A percentile compares a stretch with the other conserved stretches of the same genome.
Conservation (phyloP, 129 eudicot genomes). For the Artemisia annua region DNA sequence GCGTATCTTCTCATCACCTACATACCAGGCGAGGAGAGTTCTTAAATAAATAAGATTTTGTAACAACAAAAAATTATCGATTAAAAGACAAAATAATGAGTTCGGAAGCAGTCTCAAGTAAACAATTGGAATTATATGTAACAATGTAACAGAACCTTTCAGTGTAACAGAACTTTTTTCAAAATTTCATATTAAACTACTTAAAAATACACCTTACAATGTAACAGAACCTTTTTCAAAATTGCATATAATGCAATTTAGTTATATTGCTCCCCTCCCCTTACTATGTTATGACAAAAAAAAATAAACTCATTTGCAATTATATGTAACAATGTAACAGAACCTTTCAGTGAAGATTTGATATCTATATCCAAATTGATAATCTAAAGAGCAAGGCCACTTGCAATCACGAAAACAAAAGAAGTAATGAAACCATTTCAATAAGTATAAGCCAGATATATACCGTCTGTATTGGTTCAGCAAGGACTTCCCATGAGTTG, state of each 20-base stretch:
- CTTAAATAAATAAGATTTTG: neutral
- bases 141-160: too few relatives aligned
- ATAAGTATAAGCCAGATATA: conserved; percentile 24
- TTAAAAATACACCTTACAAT: too few relatives aligned
- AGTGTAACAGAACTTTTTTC: too few relatives aligned
- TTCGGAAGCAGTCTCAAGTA: neutral
- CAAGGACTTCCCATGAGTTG: conserved; percentile 97
- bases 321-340: neutral
- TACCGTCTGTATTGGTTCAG: conserved; percentile 98
- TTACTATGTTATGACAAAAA: neutral
- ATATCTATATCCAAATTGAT: neutral
- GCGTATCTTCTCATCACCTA: conserved; percentile 97
- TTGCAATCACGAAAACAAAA: neutral
- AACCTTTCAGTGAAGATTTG: neutral
- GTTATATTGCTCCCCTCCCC: neutral
- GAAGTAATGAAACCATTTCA: neutral
- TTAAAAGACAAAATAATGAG: neutral
- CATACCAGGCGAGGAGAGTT: neutral
- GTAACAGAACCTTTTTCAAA: too few relatives aligned
- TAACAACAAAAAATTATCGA: neutral
- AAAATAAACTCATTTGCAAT: neutral
- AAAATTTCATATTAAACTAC: too few relatives aligned
- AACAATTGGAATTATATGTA: too few relatives aligned
- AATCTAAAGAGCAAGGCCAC: neutral
- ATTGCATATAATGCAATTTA: too few relatives aligned